These are phyloP conservation scores for Knufia petricola DNA, from an alignment of 2,329 filamentous ascomycete genomes.

Conservation along the genomic window DNA sequence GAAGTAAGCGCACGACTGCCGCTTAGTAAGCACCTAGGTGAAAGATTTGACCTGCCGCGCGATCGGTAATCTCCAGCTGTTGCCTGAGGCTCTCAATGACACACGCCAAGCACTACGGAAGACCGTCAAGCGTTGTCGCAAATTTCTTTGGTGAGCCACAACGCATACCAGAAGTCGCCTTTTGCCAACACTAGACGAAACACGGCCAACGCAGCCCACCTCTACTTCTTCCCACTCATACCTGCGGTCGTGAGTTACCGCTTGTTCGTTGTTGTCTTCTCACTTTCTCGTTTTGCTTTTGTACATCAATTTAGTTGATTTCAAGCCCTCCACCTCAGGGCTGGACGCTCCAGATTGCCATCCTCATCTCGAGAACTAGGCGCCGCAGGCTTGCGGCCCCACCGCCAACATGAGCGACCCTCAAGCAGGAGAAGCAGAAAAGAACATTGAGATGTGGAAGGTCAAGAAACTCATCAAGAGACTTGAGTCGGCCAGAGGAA, in stretches of 20 bases:
- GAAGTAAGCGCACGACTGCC: too few species aligned
- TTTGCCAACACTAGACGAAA: too few species aligned
- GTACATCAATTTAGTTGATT: not conserved
- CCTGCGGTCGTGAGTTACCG: not conserved
- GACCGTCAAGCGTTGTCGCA: too few species aligned
- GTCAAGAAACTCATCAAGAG: constrained; percentile 99
- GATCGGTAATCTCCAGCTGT: too few species aligned
- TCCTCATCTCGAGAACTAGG: constrained; percentile 9
- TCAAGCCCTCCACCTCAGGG: too few species aligned
- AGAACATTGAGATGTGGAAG: constrained; percentile 85
- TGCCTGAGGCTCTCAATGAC: too few species aligned
- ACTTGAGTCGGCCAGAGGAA: constrained; percentile 90
- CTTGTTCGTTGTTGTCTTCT: not conserved
- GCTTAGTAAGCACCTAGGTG: too few species aligned
- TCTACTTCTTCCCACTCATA: not conserved
- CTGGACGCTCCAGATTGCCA: too few species aligned
- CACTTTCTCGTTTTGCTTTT: not conserved
- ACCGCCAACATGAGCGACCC: constrained; percentile 66
- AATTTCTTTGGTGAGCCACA: too few species aligned
- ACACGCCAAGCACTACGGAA: too few species aligned
- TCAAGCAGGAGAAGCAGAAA: constrained; percentile 88
- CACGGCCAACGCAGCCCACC: not conserved
- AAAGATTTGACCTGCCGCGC: too few species aligned
- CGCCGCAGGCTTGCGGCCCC: constrained; percentile 13
- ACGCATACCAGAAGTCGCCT: too few species aligned